Evolutionary conservation across 331 rosid species (phyloP), one percentile per base, ranked within the genome.

Genomic region (Pyracantha coccinea): DNA sequence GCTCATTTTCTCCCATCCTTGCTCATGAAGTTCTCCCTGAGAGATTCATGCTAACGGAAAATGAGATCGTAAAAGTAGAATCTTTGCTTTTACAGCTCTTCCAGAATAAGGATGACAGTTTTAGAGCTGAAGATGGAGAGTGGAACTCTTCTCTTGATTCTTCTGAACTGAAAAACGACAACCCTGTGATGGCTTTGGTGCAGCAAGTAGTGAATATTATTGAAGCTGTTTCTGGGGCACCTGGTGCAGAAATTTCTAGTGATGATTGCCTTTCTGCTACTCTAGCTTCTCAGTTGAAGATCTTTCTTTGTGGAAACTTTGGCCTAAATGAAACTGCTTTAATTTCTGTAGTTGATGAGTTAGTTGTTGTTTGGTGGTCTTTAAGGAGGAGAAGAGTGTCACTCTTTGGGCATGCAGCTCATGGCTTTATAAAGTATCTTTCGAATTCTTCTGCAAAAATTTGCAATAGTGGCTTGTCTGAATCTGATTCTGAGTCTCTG

Each of bases 331-430:
- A 87, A 82, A 80, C 84, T 54, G 81, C 82, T 45, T 31, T 85
- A 64, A 44, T 66, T 66, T 79, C 88, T 65, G 68, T 74, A 15
- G 70, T 93, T 60, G 88, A 87, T 75, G 88, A 83, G 75, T 88
- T 93, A 62, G 78, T 88, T 60, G 87, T 82, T 78, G 75, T 93
- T 81, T 93, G 98, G 97, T 88, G 91, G 98, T 85, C 90, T 75
- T 82, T 91, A 89, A 87, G 97, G 85, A 83, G 80, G 85, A 91
- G 98, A 78, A 85, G 97, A 83, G 97, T 93, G 78, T 89, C 96
- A 81, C 81, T 93, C 61, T 91, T 88, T 88, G 98, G 96, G 74
- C 85, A 84, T 75, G 98, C 98, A 71, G 96, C 97, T 82, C 85
- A 82, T 78, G 97, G 94, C 64, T 93, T 83, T 81, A 84, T 86